Conservation (phyloP, 164 flowering plant genomes). For the Echeveria elegans region DNA sequence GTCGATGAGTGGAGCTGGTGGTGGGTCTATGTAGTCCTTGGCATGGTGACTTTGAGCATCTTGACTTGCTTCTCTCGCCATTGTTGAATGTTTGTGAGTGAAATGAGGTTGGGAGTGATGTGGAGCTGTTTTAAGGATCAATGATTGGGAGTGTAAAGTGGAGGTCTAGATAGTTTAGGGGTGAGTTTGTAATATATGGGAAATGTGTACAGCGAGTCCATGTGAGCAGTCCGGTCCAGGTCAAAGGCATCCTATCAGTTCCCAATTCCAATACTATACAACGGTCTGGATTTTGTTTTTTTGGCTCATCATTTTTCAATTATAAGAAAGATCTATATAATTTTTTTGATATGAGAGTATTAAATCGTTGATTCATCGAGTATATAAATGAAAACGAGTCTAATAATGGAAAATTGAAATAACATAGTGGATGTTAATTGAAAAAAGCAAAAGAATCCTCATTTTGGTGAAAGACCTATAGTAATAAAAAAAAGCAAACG, state of each 20-base stretch:
- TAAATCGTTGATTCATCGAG: too few relatives aligned
- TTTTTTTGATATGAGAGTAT: too few relatives aligned
- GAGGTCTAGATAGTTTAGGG: not conserved
- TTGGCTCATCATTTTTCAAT: not conserved
- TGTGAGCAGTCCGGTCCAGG: not conserved
- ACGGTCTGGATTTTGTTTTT: slow-evolving; percentile 2
- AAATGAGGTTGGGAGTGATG: not conserved
- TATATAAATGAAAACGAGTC: too few relatives aligned
- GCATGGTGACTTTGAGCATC: slow-evolving; percentile 28
- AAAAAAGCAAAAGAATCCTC: too few relatives aligned
- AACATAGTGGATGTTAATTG: too few relatives aligned
- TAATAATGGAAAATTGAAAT: too few relatives aligned
- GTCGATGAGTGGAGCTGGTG: slow-evolving; percentile 65
- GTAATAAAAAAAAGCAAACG: too few relatives aligned
- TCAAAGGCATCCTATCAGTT: slow-evolving; percentile 2
- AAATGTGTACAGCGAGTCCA: not conserved
- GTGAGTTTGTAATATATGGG: not conserved
- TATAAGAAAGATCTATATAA: too few relatives aligned
- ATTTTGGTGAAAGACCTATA: too few relatives aligned
- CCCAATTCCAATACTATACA: not conserved
- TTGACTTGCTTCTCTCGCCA: slow-evolving; percentile 49
- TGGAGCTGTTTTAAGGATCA: not conserved
- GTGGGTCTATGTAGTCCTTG: slow-evolving; percentile 67
- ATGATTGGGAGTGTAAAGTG: not conserved
- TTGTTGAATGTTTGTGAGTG: slow-evolving; percentile 10